Evolutionary conservation across 140 eudicot species (phyloP).

Genomic region (Cichorium intybus): DNA sequence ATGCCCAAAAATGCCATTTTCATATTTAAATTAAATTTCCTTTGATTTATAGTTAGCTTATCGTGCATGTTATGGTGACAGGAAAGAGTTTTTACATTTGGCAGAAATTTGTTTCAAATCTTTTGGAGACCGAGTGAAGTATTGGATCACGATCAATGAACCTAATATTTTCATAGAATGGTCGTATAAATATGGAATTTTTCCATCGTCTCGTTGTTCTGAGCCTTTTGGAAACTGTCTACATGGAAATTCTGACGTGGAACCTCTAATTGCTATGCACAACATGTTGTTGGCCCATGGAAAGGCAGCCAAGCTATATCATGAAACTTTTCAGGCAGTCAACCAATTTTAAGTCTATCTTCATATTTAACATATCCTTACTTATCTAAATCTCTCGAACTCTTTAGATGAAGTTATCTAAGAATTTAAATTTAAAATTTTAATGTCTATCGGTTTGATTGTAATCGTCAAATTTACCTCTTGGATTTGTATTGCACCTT

Average conservation of each 20-base stretch:
- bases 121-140: constrained; percentile 55
- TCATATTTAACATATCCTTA: background rate
- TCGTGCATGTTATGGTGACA: background rate
- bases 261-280: constrained; percentile 65
- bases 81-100: constrained; percentile 49
- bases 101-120: constrained; percentile 41
- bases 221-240: constrained; percentile 63
- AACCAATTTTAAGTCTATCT: background rate
- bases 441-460: no score
- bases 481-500: background rate
- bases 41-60: background rate
- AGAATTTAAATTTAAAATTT: no score
- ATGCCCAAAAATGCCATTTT: background rate
- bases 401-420: no score
- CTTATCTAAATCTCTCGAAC: no score
- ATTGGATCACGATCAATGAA: constrained; percentile 18
- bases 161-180: background rate
- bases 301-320: constrained; percentile 58
- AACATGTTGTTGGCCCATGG: constrained; percentile 75
- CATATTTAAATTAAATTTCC: background rate
- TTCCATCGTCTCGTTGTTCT: constrained; percentile 70
- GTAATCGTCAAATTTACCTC: no score
- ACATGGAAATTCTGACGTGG: constrained; percentile 61
- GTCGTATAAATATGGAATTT: constrained; percentile 37
- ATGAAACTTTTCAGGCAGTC: constrained; percentile 42